Conservation (phyloP, 2,329 filamentous ascomycete species). For the Ilyonectria sp. region DNA sequence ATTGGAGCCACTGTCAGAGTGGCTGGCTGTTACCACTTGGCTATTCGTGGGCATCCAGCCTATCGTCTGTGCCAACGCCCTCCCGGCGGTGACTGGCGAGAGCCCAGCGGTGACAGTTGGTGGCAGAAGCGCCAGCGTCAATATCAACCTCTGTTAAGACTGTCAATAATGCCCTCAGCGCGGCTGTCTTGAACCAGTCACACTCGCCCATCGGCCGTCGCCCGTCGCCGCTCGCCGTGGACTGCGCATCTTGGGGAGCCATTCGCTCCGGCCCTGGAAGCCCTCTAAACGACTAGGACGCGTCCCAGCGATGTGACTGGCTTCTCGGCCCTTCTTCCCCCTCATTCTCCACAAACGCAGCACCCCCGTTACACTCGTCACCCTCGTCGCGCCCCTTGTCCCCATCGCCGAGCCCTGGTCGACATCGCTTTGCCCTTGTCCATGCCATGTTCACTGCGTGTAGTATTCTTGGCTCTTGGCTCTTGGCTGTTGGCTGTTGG, state of each 20-base stretch:
- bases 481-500: slow-evolving; percentile 30
- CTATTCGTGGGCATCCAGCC: slow-evolving; percentile 23
- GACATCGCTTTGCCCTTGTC: slow-evolving; percentile 15
- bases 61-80: slow-evolving; percentile 1
- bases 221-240: slow-evolving; percentile 27
- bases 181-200: slow-evolving; percentile 29
- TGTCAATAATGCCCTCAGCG: slow-evolving; percentile 18
- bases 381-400: slow-evolving; percentile 35
- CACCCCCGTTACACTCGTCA: slow-evolving; percentile 40
- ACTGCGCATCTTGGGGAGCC: slow-evolving; percentile 37
- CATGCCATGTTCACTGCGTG: slow-evolving; percentile 32
- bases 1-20: background rate
- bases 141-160: slow-evolving; percentile 31
- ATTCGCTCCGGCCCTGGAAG: slow-evolving; percentile 37
- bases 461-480: slow-evolving; percentile 19
- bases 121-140: slow-evolving; percentile 19
- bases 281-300: slow-evolving; percentile 32
- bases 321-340: slow-evolving; percentile 45
- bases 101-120: slow-evolving; percentile 6
- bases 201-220: slow-evolving; percentile 20
- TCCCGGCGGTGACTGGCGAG: slow-evolving; percentile 16
- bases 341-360: slow-evolving; percentile 39
- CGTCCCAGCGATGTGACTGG: slow-evolving; percentile 45
- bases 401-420: slow-evolving; percentile 9
- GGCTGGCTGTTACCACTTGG: slow-evolving; percentile 15